A percentile compares a stretch with the other conserved stretches of the same genome.
Conservation (phyloP, 179 eudicot genomes). For the Nepenthes alata region DNA sequence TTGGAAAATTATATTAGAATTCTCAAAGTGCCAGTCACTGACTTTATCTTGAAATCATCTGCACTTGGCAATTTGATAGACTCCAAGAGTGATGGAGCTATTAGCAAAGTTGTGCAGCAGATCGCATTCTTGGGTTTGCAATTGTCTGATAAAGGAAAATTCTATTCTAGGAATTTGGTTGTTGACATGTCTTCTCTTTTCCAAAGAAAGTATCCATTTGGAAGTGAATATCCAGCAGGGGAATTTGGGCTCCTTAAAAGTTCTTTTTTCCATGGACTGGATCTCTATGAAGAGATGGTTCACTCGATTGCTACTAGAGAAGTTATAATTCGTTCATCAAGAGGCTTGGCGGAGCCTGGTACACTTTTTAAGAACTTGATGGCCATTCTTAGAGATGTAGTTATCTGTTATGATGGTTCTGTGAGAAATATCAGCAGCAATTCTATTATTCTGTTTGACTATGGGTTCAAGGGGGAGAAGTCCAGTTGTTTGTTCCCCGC, state of each 20-base stretch:
- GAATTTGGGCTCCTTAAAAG: slow-evolving; percentile 74
- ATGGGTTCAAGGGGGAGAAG: slow-evolving; percentile 40
- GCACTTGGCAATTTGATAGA: slow-evolving; percentile 65
- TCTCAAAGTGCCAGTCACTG: slow-evolving; percentile 34
- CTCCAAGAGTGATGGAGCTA: slow-evolving; percentile 67
- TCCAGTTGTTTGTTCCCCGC: slow-evolving; percentile 53
- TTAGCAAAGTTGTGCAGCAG: slow-evolving; percentile 74
- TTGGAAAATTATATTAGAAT: slow-evolving; percentile 42
- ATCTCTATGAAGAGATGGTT: slow-evolving; percentile 79
- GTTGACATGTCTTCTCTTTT: slow-evolving; percentile 61
- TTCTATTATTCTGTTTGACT: slow-evolving; percentile 81
- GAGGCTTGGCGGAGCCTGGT: slow-evolving; percentile 93
- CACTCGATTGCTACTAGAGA: slow-evolving; percentile 87
- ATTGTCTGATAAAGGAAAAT: slow-evolving; percentile 56
- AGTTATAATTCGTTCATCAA: slow-evolving; percentile 75
- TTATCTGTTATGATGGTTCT: slow-evolving; percentile 84
- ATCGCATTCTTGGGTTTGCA: slow-evolving; percentile 77
- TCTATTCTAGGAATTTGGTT: slow-evolving; percentile 54
- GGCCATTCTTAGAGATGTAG: slow-evolving; percentile 97
- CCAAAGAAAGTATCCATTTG: slow-evolving; percentile 42
- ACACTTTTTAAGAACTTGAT: slow-evolving; percentile 81
- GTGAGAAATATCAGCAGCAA: slow-evolving; percentile 89
- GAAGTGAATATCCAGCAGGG: slow-evolving; percentile 35
- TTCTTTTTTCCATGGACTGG: slow-evolving; percentile 66
- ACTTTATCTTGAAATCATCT: slow-evolving; percentile 52